These are phyloP conservation scores for Ustilago crameri DNA, from an alignment of 1,284 basidiomycete genomes.

Conservation along the genomic window DNA sequence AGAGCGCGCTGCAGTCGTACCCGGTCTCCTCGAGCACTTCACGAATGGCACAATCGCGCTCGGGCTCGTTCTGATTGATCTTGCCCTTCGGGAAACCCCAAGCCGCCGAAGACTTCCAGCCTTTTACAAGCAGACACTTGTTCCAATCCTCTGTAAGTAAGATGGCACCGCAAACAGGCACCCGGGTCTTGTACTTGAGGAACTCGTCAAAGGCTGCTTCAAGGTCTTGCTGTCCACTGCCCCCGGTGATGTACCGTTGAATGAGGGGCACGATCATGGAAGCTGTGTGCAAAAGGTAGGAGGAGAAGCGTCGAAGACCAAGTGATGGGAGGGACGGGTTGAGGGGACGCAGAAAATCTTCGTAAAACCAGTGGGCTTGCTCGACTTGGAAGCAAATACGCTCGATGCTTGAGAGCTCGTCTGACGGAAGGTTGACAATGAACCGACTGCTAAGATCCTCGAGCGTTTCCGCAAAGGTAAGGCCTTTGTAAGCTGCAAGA, in stretches of 20 bases:
- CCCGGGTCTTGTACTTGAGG: conserved; percentile 87
- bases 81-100: conserved; percentile 99
- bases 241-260: conserved; percentile 60
- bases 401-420: conserved; percentile 89
- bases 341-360: conserved; percentile 89
- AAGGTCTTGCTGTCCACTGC: conserved; percentile 56
- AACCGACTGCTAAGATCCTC: conserved; percentile 76
- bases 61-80: conserved; percentile 86
- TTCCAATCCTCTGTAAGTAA: conserved; percentile 90
- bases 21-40: conserved; percentile 72
- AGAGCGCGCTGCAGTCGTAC: conserved; percentile 59
- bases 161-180: conserved; percentile 98
- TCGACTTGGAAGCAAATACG: conserved; percentile 99
- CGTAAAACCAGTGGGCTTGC: conserved; percentile 99
- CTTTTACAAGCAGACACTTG: conserved; percentile 77
- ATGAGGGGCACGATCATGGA: conserved; percentile 65
- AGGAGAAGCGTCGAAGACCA: conserved; percentile 87
- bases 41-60: conserved; percentile 69
- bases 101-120: conserved; percentile 93
- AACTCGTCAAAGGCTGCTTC: conserved; percentile 66
- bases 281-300: conserved; percentile 75
- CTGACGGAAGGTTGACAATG: conserved; percentile 93
- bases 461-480: conserved; percentile 65
- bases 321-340: conserved; percentile 85
- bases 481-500: conserved; percentile 42